Base-by-base conservation (phyloP, 768 basidiomycete genomes). In the Tricholoma saponaceum region DNA sequence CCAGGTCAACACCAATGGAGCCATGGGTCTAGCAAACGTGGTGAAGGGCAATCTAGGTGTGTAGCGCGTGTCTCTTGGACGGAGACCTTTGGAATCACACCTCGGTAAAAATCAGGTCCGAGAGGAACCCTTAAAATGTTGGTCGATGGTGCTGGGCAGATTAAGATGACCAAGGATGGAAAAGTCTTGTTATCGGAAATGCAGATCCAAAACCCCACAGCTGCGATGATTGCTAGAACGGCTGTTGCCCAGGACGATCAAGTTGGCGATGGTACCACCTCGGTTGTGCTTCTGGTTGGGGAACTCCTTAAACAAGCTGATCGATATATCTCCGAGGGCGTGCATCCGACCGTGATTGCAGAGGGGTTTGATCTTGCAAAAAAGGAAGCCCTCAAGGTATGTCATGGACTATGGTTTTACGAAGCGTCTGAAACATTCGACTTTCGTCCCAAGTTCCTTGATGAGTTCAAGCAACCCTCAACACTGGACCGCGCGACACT, bases 101-200 rank as follows among this genome's bases (percentile, higher is more conserved):
- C 56, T 30, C 61, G 58, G 52, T 51, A 63, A 43, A 37, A 53
- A 52, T 10, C 61, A 96, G 95, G 96, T 47, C 97, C 97, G 18
- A 80, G 96, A 74, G 97, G 97, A 58, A 98, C 97, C 0, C 83
- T 98, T 64, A 99, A 99, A 80, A 98, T 99, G 96, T 86, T 99
- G 53, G 97, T 99, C 43, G 97, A 98, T 73, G 97, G 97, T 56
- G 81, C 95, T 13, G 97, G 97, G 9, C 92, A 95, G 76, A 95
- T 99, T 73, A 99, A 98, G 83, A 95, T 99, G 92, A 98, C 97
- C 62, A 99, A 98, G 80, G 97, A 98, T 68, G 97, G 97, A 61
- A 99, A 99, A 77, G 96, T 98, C 41, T 76, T 99, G 56, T 80
- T 99, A 58, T 96, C 95, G 41, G 97, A 99, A 77, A 99, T 99